Percentiles rank a stretch among this genome's conserved stretches.
These are phyloP conservation scores for Tuber calosporum DNA, from an alignment of 495 filamentous ascomycete genomes.

Conservation along the genomic window DNA sequence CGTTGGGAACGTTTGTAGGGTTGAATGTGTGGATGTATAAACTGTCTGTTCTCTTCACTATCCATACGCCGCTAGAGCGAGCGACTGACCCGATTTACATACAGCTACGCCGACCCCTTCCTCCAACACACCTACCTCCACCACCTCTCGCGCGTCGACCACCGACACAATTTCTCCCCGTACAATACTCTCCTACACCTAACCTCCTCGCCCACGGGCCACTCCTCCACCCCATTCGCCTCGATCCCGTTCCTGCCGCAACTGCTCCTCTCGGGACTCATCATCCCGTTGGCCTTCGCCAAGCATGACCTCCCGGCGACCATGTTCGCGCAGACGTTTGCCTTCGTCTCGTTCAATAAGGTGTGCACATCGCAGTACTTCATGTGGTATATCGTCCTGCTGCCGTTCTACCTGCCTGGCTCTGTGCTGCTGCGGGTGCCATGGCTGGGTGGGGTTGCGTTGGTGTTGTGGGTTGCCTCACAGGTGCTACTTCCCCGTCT, in stretches of 20 bases:
- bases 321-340: conserved; percentile 98
- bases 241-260: conserved; percentile 84
- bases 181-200: conserved; percentile 91
- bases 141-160: conserved; percentile 87
- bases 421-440: conserved; percentile 61
- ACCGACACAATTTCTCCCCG: conserved; percentile 95
- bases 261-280: conserved; percentile 63
- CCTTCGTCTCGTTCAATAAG: conserved; percentile 96
- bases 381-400: conserved; percentile 89
- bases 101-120: conserved; percentile 65
- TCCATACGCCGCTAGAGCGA: not conserved
- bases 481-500: conserved; percentile 2
- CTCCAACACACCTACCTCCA: conserved; percentile 83
- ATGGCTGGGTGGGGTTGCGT: conserved; percentile 55
- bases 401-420: conserved; percentile 79
- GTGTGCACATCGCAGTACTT: conserved; percentile 99
- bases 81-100: conserved; percentile 13
- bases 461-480: conserved; percentile 62
- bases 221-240: conserved; percentile 53
- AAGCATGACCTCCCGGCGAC: conserved; percentile 73
- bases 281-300: conserved; percentile 70
- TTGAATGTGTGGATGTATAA: conserved; percentile 73
- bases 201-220: conserved; percentile 52
- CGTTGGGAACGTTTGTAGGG: conserved; percentile 60
- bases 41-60: conserved; percentile 48